These are phyloP conservation scores for Heliocybe sulcata DNA, from an alignment of 1,284 basidiomycete genomes.

Conservation along the genomic window DNA sequence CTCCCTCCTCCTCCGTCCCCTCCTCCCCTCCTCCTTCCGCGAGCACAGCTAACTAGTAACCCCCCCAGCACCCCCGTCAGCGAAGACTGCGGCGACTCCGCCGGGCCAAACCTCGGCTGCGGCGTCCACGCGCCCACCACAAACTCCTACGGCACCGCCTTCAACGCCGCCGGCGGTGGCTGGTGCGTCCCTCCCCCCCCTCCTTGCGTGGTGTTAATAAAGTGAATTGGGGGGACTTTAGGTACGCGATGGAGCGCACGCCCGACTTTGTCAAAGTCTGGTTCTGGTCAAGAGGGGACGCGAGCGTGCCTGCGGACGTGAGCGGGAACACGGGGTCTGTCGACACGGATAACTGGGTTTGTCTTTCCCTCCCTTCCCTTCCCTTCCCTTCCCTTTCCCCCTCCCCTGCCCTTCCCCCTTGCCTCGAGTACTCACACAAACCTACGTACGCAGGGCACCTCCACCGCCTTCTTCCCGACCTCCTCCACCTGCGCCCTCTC, in stretches of 20 bases:
- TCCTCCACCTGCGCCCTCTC: slow-evolving; percentile 41
- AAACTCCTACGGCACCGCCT: slow-evolving; percentile 50
- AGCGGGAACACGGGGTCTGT: slow-evolving; percentile 22
- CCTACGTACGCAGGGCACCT: slow-evolving; percentile 36
- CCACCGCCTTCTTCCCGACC: slow-evolving; percentile 48
- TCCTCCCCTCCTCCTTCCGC: too few relatives aligned
- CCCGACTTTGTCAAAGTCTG: slow-evolving; percentile 42
- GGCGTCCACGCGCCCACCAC: slow-evolving; percentile 41
- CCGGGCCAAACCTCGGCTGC: slow-evolving; percentile 55
- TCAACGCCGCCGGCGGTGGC: slow-evolving; percentile 58
- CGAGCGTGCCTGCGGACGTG: slow-evolving; percentile 38
- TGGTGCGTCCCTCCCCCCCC: slow-evolving; percentile 28
- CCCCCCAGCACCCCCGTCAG: slow-evolving; percentile 22
- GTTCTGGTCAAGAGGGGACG: slow-evolving; percentile 46
- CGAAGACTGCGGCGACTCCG: slow-evolving; percentile 40
- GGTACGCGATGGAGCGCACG: slow-evolving; percentile 49
- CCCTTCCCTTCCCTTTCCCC: background rate
- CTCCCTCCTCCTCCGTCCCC: background rate
- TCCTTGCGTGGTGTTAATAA: background rate
- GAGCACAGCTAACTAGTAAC: background rate
- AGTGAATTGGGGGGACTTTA: slow-evolving; percentile 13
- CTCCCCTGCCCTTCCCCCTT: background rate
- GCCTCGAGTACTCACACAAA: too few relatives aligned
- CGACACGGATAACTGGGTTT: slow-evolving; percentile 42
- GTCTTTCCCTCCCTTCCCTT: slow-evolving; percentile 6